A percentile compares a stretch with the other conserved stretches of the same genome.
Conservation (phyloP, 1,284 basidiomycete genomes). For the Sporisorium iseilematis-ciliati region DNA sequence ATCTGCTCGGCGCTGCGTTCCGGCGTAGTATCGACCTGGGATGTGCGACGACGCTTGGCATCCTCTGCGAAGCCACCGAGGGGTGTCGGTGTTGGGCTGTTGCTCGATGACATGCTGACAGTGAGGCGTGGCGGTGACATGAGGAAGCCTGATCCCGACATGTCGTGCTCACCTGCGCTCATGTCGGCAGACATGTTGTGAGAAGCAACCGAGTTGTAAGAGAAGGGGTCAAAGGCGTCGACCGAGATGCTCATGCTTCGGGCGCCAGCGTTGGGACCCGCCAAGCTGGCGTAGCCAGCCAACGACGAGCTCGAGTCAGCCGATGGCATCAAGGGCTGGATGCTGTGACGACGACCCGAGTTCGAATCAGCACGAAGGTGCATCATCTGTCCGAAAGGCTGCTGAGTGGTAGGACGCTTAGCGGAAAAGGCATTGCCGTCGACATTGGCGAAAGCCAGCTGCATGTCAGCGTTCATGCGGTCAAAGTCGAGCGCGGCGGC, state of each 20-base stretch:
- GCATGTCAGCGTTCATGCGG: slow-evolving; percentile 37
- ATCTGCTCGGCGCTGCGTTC: slow-evolving; percentile 35
- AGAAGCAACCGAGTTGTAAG: slow-evolving; percentile 14
- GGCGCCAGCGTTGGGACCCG: slow-evolving; percentile 18
- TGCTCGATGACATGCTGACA: slow-evolving; percentile 52
- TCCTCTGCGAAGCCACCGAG: slow-evolving; percentile 40
- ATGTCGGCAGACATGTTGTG: slow-evolving; percentile 20
- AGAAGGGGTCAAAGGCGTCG: slow-evolving; percentile 25
- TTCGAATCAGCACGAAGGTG: slow-evolving; percentile 40
- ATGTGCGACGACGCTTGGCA: slow-evolving; percentile 55
- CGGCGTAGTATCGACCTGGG: slow-evolving; percentile 40
- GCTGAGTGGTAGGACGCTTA: slow-evolving; percentile 39
- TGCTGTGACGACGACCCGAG: slow-evolving; percentile 58
- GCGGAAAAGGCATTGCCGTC: slow-evolving; percentile 23
- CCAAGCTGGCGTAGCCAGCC: slow-evolving; percentile 23
- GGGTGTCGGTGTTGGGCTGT: slow-evolving; percentile 24
- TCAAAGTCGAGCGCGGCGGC: slow-evolving; percentile 50
- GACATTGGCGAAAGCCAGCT: slow-evolving; percentile 14
- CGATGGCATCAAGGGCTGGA: slow-evolving; percentile 54
- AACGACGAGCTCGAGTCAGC: slow-evolving; percentile 35
- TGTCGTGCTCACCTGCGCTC: slow-evolving; percentile 14
- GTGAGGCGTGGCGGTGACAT: slow-evolving; percentile 64
- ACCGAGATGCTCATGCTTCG: slow-evolving; percentile 49
- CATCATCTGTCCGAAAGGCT: slow-evolving; percentile 28
- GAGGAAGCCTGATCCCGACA: slow-evolving; percentile 53